Evolutionary conservation across 441 rosid genomes (phyloP), one percentile per base, ranked within the genome.

Genomic region (Cnidoscolus chayamansa): DNA sequence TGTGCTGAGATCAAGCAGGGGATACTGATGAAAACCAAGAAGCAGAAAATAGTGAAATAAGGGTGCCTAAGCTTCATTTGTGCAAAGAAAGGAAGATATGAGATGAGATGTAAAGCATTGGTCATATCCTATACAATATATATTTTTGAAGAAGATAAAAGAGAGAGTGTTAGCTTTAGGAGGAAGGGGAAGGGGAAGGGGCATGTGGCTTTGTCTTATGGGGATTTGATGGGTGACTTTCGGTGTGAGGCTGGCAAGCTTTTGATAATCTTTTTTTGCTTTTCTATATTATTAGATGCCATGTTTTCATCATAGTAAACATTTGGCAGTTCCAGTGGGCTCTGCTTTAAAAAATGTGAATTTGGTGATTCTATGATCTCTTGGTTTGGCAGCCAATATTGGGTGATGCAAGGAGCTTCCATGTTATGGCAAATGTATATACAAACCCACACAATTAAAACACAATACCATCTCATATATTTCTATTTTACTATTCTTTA

Each of bases 1-100:
- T 87, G 98, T 49, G 95, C 82, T 1, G 84, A 80, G 80, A 76
- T 81, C 10, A 65, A 57, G 63, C 77, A 80, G 66, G 88, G 81
- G 58, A 88, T 67, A 20, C 17, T 20, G 50, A 77, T 16, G 57
- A 79, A 40, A 74, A 67, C 56, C 74, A 85, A 45, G 77, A 71
- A 63, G 73, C 63, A 49, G 63, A 75, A 63, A 61, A 78, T 59
- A 77, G 67, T 1, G 0, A 30, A 20, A 35, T 16, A 68, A 67
- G 76, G 68, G 60, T 19, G 74, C 13, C 54, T 71, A 61, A 51
- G 12, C 80, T 79, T 76, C 93, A 84, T 83, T 30, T 60, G 60
- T 16, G 9, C 48, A 49, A 11, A 7, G 35, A 57, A 17, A 48
- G 15, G 12, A 10, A 3, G 54, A 48, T 25, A 53, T 25, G 49